Base-by-base conservation (phyloP, 306 rosid species). In the Cucurbita moschata region DNA sequence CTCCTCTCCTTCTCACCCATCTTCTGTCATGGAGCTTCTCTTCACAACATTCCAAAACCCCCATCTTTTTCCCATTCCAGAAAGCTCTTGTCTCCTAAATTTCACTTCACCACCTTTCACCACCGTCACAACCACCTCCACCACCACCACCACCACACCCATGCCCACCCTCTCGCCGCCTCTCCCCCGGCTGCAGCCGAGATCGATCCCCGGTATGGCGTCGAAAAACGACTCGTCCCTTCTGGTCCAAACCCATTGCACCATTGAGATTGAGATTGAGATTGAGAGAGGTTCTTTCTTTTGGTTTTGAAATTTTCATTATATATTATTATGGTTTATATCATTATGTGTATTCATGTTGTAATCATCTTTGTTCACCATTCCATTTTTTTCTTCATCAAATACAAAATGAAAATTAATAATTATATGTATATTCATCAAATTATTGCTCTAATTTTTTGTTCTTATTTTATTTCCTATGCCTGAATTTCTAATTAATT, bases 231-330 rank as follows among this genome's bases (percentile, higher is more conserved):
- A 73, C 88, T 87, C 39, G 96, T 94, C 74, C 98, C 98, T 52
- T 89, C 89, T 4, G 98, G 98, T 78, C 98, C 98, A 85, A 94
- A 94, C 64, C 98, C 98, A 55, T 90, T 94, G 89, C 98, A 94
- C 88, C 98, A 94, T 83, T 90, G 49, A 87, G 35, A 64, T n/a
- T 26, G 26, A 23, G 26, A 94, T 83, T 90, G 49, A 87, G 35
- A 64, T n/a, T 65, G 0, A 14, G 77, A 40, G 57, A 76, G 82
- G 80, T 80, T 77, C 21, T 8, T 38, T 37, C 3, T 16, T 3
- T 37, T 35, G 15, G 14, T 37, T 2, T 13, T 16, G 1, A 4
- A 42, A 18, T 7, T 46, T 68, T 14, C 19, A 12, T 61, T 37
- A 12, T 62, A 11, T 62, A 10, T 16, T 62, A 10, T 16, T 3